Evolutionary conservation across 2,329 filamentous ascomycete genomes (phyloP), one percentile per base, ranked within the genome.

Genomic region (Phaeosphaeriaceae sp.): DNA sequence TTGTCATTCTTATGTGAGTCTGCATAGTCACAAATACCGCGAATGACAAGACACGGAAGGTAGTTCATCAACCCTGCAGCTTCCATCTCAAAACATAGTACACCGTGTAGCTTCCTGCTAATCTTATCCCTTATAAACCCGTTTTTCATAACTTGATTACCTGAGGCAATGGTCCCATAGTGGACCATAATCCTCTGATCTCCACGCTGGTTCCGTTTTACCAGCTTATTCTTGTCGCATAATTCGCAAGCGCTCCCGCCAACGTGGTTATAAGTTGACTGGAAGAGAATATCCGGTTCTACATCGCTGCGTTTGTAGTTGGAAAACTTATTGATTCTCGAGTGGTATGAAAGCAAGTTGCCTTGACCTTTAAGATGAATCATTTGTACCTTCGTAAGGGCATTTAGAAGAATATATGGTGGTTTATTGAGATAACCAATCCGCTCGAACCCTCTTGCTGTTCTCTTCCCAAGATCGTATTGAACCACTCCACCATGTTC

Each of bases 71-170:
- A n/a, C n/a, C n/a, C n/a, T n/a, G n/a, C n/a, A n/a, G n/a, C n/a
- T n/a, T n/a, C n/a, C n/a, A n/a, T n/a, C n/a, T n/a, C n/a, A n/a
- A n/a, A n/a, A n/a, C n/a, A n/a, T n/a, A n/a, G n/a, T n/a, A n/a
- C n/a, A n/a, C n/a, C n/a, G n/a, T n/a, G n/a, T 32, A 50, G 47
- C 50, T 47, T 50, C 58, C 41, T 48, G 23, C 37, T 40, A 20
- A 46, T 18, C 15, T 26, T 20, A 30, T 50, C 47, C 13, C 46
- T 37, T 37, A 15, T 43, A 12, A 32, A 15, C 18, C 47, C 46
- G 42, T 49, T 49, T 38, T 49, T 50, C 26, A 46, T 54, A 13
- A 53, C 41, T 34, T 53, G 32, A 23, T 49, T 53, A 4, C 50
- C 42, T 13, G 50, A 53, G 4, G 50, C 50, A 18, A 49, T 53